phyloP scores from a whole-genome alignment of 148 eudicot genomes.

The Suaeda aralocaspica region DNA sequence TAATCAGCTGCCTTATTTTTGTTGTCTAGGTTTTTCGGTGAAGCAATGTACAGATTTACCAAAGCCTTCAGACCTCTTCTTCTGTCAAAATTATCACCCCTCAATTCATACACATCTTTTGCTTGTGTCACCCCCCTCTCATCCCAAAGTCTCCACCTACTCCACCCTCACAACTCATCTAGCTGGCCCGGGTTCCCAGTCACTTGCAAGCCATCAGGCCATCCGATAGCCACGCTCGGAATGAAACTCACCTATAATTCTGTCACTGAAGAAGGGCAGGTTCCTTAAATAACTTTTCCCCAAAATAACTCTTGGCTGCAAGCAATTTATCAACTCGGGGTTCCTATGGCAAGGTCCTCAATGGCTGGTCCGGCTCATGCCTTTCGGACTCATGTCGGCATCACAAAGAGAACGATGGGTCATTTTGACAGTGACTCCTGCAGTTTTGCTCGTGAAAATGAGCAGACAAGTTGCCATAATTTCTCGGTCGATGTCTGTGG shows the following conservation, averaged over 20 bases:
- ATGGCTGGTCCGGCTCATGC: conserved; percentile 75
- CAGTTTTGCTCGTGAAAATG: conserved; percentile 44
- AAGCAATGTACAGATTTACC: conserved; percentile 51
- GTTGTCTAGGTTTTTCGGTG: conserved; percentile 28
- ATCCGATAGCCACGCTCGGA: conserved; percentile 61
- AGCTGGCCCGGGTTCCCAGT: conserved; percentile 51
- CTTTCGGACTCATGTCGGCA: conserved; percentile 53
- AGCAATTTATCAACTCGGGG: conserved; percentile 61
- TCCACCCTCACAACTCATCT: conserved; percentile 52
- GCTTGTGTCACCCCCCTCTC: conserved; percentile 56
- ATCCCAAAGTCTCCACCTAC: conserved; percentile 46
- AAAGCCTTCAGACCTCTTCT: conserved; percentile 39
- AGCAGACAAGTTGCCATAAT: conserved; percentile 36
- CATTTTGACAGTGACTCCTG: conserved; percentile 74
- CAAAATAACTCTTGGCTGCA: conserved; percentile 40
- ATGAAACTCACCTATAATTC: conserved; percentile 59
- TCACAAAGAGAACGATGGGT: conserved; percentile 72
- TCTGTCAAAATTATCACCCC: conserved; percentile 54
- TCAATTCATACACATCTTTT: conserved; percentile 56
- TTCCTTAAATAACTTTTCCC: no score
- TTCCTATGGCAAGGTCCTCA: conserved; percentile 71
- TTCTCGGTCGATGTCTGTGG: conserved; percentile 42
- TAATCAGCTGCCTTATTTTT: neutral
- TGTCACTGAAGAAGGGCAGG: conserved; percentile 44
- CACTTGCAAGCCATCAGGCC: conserved; percentile 43